Base-by-base conservation (phyloP, 2,329 filamentous ascomycete species). In the Sarocladium oryzae region DNA sequence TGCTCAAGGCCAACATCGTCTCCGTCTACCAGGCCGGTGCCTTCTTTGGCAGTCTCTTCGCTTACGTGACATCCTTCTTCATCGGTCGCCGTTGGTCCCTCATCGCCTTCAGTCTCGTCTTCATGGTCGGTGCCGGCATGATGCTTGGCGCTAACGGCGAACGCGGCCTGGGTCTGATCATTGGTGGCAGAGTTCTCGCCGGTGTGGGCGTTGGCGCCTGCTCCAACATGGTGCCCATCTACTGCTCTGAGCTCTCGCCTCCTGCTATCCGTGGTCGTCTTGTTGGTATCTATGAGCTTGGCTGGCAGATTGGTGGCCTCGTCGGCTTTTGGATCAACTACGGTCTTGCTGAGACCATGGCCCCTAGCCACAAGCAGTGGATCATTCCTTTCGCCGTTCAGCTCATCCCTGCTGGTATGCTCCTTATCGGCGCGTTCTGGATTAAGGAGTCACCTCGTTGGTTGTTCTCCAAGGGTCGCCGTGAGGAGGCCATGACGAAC, bases 11-110 rank as follows among this genome's bases (percentile, higher is more conserved):
- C 59, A 92, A 91, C 65, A 89, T 91, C 55, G 87, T 90, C 49
- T 89, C 85, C 24, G 79, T 86, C 51, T 91, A 89, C 69, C 88
- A 92, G 67, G 88, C 88, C 9, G 88, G 88, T 53, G 87, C 87
- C 54, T 91, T 93, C 71, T 91, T 92, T 59, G 88, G 88, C 49
- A 81, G 13, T 38, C 49, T 51, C 3, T 77, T 79, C 53, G 85
- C 82, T 52, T 90, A 87, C 58, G 74, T 72, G 10, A 76, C 81
- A 30, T 82, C 78, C 26, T 82, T 85, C 70, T 87, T 78, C 63
- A 69, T 85, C 55, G 87, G 87, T 23, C 78, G 87, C 21, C 80
- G 79, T 60, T 78, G 74, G 61, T 84, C 81, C 20, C 72, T 91
- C 2, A 70, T 82, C 56, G 56, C 82, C 43, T 86, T 84, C 62